A percentile compares a stretch with the other conserved stretches of the same genome.
Conservation (phyloP, 164 flowering plant species). For the Chimonanthus praecox region DNA sequence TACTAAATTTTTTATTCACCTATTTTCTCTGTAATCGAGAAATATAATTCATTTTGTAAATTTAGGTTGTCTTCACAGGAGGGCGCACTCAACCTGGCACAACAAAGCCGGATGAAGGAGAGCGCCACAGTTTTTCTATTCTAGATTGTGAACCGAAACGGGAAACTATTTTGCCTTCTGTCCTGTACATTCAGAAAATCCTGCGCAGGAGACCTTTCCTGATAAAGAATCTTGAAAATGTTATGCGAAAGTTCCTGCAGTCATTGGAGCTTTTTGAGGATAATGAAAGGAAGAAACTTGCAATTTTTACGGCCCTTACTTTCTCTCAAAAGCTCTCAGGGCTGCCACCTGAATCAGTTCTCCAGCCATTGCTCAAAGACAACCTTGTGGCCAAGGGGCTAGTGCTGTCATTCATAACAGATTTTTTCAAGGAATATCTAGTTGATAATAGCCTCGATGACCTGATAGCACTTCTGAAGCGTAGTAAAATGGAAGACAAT, state of each 20-base stretch:
- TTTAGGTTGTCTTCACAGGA: constrained; percentile 90
- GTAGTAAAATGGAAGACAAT: constrained; percentile 92
- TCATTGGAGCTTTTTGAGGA: constrained; percentile 96
- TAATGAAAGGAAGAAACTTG: constrained; percentile 92
- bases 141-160: constrained; percentile 79
- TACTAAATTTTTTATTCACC: constrained; percentile 1
- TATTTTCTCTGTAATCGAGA: not conserved
- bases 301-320: constrained; percentile 93
- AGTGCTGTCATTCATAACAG: constrained; percentile 85
- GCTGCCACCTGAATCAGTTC: constrained; percentile 93
- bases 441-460: constrained; percentile 92
- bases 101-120: constrained; percentile 96
- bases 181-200: constrained; percentile 85
- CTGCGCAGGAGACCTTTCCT: constrained; percentile 85
- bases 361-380: constrained; percentile 93
- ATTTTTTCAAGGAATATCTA: constrained; percentile 92
- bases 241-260: constrained; percentile 86
- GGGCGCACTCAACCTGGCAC: constrained; percentile 98
- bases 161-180: constrained; percentile 81
- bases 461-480: constrained; percentile 76
- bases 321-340: constrained; percentile 98
- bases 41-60: constrained; percentile 7
- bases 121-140: constrained; percentile 80
- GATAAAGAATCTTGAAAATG: constrained; percentile 98
- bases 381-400: constrained; percentile 95